Conservation (phyloP, 352 stramenopile species). For the Pythium rishiriense region DNA sequence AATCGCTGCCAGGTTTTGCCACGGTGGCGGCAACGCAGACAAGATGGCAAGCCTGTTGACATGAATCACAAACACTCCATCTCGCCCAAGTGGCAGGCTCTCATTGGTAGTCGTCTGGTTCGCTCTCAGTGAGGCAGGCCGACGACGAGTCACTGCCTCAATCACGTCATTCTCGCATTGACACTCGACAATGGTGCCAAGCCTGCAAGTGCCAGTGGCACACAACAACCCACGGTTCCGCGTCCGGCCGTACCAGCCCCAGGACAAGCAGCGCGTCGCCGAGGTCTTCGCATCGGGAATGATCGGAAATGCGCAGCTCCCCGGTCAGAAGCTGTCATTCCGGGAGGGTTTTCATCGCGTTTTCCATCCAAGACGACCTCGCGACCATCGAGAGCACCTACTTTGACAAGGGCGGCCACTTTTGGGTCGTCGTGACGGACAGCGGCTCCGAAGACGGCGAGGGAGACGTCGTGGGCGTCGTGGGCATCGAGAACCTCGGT, state of each 20-base stretch:
- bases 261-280: not conserved
- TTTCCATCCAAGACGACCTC: not conserved
- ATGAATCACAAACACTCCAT: too few relatives aligned
- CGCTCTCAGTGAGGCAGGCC: too few relatives aligned
- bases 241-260: not conserved
- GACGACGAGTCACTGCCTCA: too few relatives aligned
- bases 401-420: not conserved
- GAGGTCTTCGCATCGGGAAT: not conserved
- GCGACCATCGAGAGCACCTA: not conserved
- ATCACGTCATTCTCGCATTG: too few relatives aligned
- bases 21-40: too few relatives aligned
- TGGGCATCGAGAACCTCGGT: not conserved
- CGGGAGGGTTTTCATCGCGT: not conserved
- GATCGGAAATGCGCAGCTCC: not conserved
- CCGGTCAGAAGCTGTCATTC: not conserved
- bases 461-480: not conserved
- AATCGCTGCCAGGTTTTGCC: too few relatives aligned
- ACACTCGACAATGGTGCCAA: too few relatives aligned
- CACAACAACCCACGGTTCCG: not conserved
- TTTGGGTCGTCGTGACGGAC: not conserved
- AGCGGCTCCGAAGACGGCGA: not conserved
- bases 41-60: too few relatives aligned
- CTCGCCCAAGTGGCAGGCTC: too few relatives aligned
- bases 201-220: not conserved
- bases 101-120: too few relatives aligned